These are phyloP conservation scores for Salix caprea DNA, from an alignment of 345 rosid genomes.

Conservation along the genomic window DNA sequence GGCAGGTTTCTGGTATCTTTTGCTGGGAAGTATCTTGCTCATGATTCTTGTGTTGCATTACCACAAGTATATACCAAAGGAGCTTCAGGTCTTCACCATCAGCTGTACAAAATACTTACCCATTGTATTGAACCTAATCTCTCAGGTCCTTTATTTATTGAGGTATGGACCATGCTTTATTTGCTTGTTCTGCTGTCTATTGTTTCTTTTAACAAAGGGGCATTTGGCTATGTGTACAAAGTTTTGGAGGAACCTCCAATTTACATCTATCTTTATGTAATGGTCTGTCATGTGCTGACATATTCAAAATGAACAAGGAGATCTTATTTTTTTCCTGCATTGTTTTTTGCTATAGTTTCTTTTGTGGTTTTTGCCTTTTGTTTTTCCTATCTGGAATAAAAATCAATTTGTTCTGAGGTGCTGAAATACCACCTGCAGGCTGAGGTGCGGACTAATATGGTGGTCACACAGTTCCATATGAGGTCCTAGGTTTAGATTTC, in stretches of 20 bases:
- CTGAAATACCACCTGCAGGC: not conserved
- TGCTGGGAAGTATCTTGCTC: conserved; percentile 74
- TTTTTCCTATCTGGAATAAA: not conserved
- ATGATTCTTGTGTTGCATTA: conserved; percentile 51
- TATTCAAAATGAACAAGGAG: not conserved
- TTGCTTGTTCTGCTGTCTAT: not conserved
- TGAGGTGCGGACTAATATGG: not conserved
- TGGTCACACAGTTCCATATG: not conserved
- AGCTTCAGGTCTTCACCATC: conserved; percentile 42
- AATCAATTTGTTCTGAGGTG: not conserved
- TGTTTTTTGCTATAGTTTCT: not conserved
- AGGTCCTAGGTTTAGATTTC: not conserved
- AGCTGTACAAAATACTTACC: conserved; percentile 55
- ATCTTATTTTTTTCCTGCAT: not conserved
- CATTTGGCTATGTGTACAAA: not conserved
- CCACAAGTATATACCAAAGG: conserved; percentile 35
- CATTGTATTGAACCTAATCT: conserved; percentile 51
- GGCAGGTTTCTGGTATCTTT: conserved; percentile 88
- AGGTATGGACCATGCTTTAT: conserved; percentile 35
- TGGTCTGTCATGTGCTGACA: not conserved
- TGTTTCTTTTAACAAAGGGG: not conserved
- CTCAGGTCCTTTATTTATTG: conserved; percentile 93
- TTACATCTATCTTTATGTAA: not conserved
- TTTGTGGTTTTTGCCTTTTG: not conserved
- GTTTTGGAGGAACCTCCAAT: not conserved